These are phyloP conservation scores for Metarhizium humberi DNA, from an alignment of 2,329 filamentous ascomycete species.

Conservation along the genomic window DNA sequence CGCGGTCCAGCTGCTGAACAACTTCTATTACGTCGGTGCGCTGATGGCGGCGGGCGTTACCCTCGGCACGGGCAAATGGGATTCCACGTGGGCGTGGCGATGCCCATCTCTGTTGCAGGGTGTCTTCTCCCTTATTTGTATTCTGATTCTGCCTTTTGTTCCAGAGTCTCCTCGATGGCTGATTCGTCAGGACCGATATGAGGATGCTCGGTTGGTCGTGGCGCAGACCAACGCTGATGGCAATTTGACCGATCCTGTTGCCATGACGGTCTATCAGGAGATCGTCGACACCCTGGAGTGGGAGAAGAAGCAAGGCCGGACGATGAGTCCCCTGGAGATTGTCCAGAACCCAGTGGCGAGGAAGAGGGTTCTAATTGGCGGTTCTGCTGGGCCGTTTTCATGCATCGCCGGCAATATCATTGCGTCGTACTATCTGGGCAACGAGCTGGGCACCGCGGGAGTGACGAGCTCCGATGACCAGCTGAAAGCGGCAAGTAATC, in stretches of 20 bases:
- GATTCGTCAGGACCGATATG: slow-evolving; percentile 26
- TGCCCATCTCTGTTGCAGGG: slow-evolving; percentile 24
- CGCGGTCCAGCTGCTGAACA: slow-evolving; percentile 12
- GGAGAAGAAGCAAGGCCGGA: slow-evolving; percentile 3
- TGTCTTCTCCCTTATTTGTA: slow-evolving; percentile 17
- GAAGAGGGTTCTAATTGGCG: slow-evolving; percentile 35
- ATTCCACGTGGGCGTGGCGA: slow-evolving; percentile 26
- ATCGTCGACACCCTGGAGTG: slow-evolving; percentile 31
- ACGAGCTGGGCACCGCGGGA: slow-evolving; percentile 34
- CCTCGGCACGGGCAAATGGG: slow-evolving; percentile 22
- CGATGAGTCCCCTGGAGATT: slow-evolving; percentile 23
- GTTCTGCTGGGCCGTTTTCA: slow-evolving; percentile 19
- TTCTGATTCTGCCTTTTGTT: slow-evolving; percentile 18
- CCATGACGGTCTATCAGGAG: slow-evolving; percentile 10
- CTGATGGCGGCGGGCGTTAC: slow-evolving; percentile 38
- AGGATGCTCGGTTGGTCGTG: slow-evolving; percentile 31
- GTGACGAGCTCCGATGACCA: slow-evolving; percentile 32
- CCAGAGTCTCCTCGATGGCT: slow-evolving; percentile 41
- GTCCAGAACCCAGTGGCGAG: slow-evolving; percentile 37
- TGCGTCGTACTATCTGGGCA: slow-evolving; percentile 29
- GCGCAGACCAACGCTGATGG: slow-evolving; percentile 35
- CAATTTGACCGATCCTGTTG: slow-evolving; percentile 22
- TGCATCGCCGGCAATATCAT: slow-evolving; percentile 25
- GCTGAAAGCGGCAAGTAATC: slow-evolving; percentile 26
- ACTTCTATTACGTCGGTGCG: slow-evolving; percentile 27